A percentile compares a stretch with the other conserved stretches of the same genome.
These are phyloP conservation scores for Endotrypanum monterogeii DNA, from an alignment of 208 protist genomes.

Conservation along the genomic window DNA sequence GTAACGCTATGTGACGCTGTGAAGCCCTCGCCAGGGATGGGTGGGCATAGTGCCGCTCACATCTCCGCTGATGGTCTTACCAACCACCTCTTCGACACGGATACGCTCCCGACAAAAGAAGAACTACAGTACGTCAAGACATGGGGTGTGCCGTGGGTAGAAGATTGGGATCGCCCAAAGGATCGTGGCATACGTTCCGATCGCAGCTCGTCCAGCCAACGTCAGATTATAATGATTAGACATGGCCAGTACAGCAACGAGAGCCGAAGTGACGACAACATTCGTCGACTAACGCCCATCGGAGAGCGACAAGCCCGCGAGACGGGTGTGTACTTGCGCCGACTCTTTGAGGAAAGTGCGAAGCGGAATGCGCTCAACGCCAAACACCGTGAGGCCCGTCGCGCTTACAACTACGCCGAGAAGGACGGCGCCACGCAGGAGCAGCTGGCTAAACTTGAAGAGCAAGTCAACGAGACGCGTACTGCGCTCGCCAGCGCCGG, in stretches of 20 bases:
- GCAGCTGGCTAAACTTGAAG: constrained; percentile 16
- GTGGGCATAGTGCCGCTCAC: background rate
- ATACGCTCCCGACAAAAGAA: constrained; percentile 30
- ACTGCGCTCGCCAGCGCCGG: constrained; percentile 5
- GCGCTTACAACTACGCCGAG: constrained; percentile 16
- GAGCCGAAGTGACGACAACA: constrained; percentile 32
- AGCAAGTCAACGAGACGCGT: constrained; percentile 18
- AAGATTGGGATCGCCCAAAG: constrained; percentile 66
- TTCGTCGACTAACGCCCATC: constrained; percentile 49
- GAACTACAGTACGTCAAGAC: constrained; percentile 52
- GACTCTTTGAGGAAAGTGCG: constrained; percentile 26
- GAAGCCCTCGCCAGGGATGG: constrained; percentile 11
- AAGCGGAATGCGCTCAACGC: constrained; percentile 14
- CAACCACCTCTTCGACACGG: constrained; percentile 30
- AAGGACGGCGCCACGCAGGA: constrained; percentile 7
- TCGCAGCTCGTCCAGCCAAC: constrained; percentile 22
- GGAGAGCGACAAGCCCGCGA: constrained; percentile 60
- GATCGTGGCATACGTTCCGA: constrained; percentile 20
- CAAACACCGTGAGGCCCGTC: constrained; percentile 3
- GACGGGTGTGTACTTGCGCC: constrained; percentile 61
- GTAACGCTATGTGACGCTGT: constrained; percentile 32
- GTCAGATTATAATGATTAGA: constrained; percentile 79
- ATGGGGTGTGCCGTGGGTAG: constrained; percentile 64
- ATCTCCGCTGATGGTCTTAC: constrained; percentile 36
- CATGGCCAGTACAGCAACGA: constrained; percentile 86